phyloP scores from a whole-genome alignment of 2,329 filamentous ascomycete genomes.

The Botryotinia convoluta region DNA sequence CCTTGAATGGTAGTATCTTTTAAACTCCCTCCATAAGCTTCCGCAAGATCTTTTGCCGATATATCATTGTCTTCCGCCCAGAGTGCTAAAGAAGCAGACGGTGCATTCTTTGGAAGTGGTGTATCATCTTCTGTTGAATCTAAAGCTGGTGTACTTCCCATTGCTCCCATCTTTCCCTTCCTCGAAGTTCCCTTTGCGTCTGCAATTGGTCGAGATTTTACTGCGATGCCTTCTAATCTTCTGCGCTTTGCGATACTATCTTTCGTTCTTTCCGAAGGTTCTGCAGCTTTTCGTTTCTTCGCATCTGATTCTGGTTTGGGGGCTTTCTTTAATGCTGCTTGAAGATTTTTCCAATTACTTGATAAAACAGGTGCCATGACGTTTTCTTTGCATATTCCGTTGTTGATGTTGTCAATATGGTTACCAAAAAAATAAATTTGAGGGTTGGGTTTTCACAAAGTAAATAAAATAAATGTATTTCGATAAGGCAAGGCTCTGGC shows the following conservation, averaged over 20 bases:
- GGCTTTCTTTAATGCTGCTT: slow-evolving; percentile 54
- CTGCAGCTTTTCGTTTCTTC: slow-evolving; percentile 34
- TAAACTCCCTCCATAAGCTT: slow-evolving; percentile 58
- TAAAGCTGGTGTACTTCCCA: slow-evolving; percentile 48
- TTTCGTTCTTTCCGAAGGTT: slow-evolving; percentile 34
- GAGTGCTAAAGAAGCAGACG: slow-evolving; percentile 55
- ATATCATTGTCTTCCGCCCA: slow-evolving; percentile 62
- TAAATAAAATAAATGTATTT: slow-evolving; percentile 4
- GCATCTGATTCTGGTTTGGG: slow-evolving; percentile 35
- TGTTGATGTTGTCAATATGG: slow-evolving; percentile 3
- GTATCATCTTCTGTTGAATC: slow-evolving; percentile 37
- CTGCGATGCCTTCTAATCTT: slow-evolving; percentile 34
- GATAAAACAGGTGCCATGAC: slow-evolving; percentile 47
- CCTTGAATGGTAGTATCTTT: slow-evolving; percentile 49
- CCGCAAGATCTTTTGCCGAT: slow-evolving; percentile 57
- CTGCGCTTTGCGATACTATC: slow-evolving; percentile 38
- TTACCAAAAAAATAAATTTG: slow-evolving; percentile 5
- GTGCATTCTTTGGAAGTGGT: slow-evolving; percentile 34
- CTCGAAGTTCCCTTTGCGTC: slow-evolving; percentile 14
- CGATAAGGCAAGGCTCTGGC: not conserved
- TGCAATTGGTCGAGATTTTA: slow-evolving; percentile 18
- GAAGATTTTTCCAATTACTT: slow-evolving; percentile 77
- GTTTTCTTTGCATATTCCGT: not conserved
- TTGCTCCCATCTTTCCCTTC: slow-evolving; percentile 52
- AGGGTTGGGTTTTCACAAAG: not conserved